Evolutionary conservation across 2,329 filamentous ascomycete genomes (phyloP), one percentile per base, ranked within the genome.

Genomic region (Thermothelomyces thermophilus): DNA sequence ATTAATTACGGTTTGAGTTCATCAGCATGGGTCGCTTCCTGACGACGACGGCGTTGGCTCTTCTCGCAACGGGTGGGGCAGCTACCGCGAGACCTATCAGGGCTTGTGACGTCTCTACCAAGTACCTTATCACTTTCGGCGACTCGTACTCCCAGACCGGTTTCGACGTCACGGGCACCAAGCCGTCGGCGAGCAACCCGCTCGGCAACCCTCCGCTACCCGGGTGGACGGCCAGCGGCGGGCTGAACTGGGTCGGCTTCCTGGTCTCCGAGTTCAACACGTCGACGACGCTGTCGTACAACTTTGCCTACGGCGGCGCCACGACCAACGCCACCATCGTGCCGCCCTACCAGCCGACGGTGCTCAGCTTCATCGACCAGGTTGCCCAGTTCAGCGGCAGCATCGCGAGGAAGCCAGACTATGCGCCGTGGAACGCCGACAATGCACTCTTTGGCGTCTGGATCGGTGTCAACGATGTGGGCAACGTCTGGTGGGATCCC

Each of bases 131-230:
- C 51, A 70, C 65, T 7, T 72, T 73, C 56, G 79, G 79, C 36
- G 76, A 83, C 58, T 81, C 76, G 2, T 83, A 82, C 64, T 77
- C 77, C 1, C 72, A 75, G 53, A 81, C 77, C 2, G 75, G 74
- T 36, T 84, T 83, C 66, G 65, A 79, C 56, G 61, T 73, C 41
- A 66, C 64, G 31, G 65, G 66, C 17, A 64, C 68, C 1, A 74
- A 80, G 50, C 78, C 81, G 10, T 73, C 68, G n/a, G 52, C 67
- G 4, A 63, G 65, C 5, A 79, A 82, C 58, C 79, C 80, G 0
- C 67, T 84, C 54, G 81, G 81, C 9, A 84, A 84, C 64, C 80
- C 81, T 0, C 41, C 66, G 1, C 74, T 75, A 39, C 74, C 73
- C 0, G 70, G 74, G n/a, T 72, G 64, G 53, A 75, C 74, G 8